Evolutionary conservation across 2,329 filamentous ascomycete species (phyloP).

Genomic region (Xylariaceae sp.): DNA sequence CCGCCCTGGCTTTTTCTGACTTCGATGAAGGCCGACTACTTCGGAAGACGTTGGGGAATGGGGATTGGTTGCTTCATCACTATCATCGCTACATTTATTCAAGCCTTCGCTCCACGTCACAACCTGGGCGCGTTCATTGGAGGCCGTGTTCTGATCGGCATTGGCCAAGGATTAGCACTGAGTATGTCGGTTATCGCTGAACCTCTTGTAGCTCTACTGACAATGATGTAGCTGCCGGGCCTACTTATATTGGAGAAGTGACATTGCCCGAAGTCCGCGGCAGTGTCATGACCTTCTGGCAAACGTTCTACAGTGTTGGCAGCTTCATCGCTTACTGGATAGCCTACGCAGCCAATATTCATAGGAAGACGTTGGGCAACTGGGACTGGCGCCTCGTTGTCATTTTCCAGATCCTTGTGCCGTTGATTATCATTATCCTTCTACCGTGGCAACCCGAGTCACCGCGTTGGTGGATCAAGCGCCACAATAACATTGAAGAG

Average conservation of each 20-base stretch:
- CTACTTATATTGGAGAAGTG: constrained; percentile 75
- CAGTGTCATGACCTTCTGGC: constrained; percentile 74
- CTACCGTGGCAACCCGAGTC: constrained; percentile 72
- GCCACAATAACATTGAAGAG: constrained; percentile 64
- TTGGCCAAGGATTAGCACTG: constrained; percentile 73
- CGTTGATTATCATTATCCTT: constrained; percentile 64
- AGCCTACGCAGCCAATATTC: constrained; percentile 66
- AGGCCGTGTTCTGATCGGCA: constrained; percentile 71
- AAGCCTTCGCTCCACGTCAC: constrained; percentile 67
- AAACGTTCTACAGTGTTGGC: constrained; percentile 71
- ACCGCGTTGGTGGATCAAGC: constrained; percentile 72
- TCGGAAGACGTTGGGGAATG: constrained; percentile 71
- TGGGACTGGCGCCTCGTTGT: constrained; percentile 79
- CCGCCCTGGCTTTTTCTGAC: background rate
- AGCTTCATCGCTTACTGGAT: constrained; percentile 71
- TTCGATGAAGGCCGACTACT: constrained; percentile 55
- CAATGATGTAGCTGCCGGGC: constrained; percentile 60
- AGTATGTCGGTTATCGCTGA: constrained; percentile 41
- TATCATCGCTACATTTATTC: constrained; percentile 72
- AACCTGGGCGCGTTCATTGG: constrained; percentile 72
- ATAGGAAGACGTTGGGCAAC: constrained; percentile 63
- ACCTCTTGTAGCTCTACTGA: background rate
- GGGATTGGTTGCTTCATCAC: constrained; percentile 67
- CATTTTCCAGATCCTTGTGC: constrained; percentile 75
- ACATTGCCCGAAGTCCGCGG: constrained; percentile 69